These are phyloP conservation scores for Globisporangium parvum DNA, from an alignment of 352 stramenopile species.

Conservation along the genomic window DNA sequence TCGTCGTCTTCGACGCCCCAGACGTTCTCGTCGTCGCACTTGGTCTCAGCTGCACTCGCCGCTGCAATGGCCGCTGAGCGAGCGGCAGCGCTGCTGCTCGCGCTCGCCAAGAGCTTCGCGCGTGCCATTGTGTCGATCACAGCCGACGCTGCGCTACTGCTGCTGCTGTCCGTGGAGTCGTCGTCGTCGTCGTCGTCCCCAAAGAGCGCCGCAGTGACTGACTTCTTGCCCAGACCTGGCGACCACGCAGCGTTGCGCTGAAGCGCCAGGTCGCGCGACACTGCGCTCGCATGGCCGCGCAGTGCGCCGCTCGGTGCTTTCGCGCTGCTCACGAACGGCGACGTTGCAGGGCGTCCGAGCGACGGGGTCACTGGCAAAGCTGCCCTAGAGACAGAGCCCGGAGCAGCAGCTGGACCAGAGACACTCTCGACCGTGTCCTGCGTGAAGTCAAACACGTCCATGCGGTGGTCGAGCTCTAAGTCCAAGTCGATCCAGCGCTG, in stretches of 20 bases:
- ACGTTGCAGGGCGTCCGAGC: constrained; percentile 4
- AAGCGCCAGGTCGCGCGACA: constrained; percentile 5
- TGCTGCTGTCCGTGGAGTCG: constrained; percentile 11
- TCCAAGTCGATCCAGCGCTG: constrained; percentile 61
- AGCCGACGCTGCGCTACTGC: not conserved
- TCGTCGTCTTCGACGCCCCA: constrained; percentile 71
- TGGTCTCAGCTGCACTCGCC: constrained; percentile 26
- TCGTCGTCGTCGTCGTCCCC: constrained; percentile 38
- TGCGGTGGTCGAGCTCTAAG: constrained; percentile 46
- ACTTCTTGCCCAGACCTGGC: constrained; percentile 29
- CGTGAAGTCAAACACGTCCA: constrained; percentile 50
- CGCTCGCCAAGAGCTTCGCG: constrained; percentile 20
- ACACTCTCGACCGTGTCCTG: constrained; percentile 4
- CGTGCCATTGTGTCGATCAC: constrained; percentile 23
- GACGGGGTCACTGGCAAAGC: constrained; percentile 6
- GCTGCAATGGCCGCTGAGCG: constrained; percentile 8
- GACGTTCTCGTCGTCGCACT: constrained; percentile 54
- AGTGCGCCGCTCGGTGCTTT: constrained; percentile 10
- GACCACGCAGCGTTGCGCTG: constrained; percentile 14
- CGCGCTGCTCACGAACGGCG: constrained; percentile 6
- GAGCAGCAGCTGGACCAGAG: not conserved
- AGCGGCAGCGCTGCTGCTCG: constrained; percentile 8
- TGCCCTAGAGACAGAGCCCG: not conserved
- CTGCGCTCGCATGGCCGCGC: constrained; percentile 8
- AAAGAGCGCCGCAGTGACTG: constrained; percentile 43